Evolutionary conservation across 352 stramenopile genomes (phyloP), one percentile per base, ranked within the genome.

Genomic region (Pythium coloratum): DNA sequence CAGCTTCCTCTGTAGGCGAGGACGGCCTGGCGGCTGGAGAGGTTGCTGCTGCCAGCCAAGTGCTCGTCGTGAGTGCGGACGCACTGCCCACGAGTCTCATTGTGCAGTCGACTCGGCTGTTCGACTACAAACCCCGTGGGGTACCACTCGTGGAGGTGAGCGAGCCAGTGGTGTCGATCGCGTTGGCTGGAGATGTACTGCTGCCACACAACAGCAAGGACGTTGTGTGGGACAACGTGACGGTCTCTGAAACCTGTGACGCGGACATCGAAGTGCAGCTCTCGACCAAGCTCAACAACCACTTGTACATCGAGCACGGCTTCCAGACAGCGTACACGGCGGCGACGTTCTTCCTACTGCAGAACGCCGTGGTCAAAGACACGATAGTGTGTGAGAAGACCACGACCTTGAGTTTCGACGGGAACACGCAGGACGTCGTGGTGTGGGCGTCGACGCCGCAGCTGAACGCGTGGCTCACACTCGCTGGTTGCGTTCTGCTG

Each of bases 101-200:
- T 9, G 46, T 63, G n/a, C 28, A 14, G 20, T 51, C 49, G 47
- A 28, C 47, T 1, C 8, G 32, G 1, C 26, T 16, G 20, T 18
- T 40, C 16, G 50, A 24, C 9, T 44, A 44, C 12, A 44, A 18
- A 18, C 38, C 38, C 3, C 38, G 38, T 13, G 9, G 9, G 3
- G 38, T 44, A 18, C 4, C 38, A 20, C 64, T 66, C 18, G 62
- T 69, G 18, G 62, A 69, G 38, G 38, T 44, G 38, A 44, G 38
- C 13, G 38, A 44, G 3, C 38, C 13, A 44, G 10, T 13, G 38
- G 9, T 44, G 13, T 6, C 12, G 38, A 34, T 3, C n/a, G 26
- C 9, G 24, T 8, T 58, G 5, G 51, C 7, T 6, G 51, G 26
- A 20, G 51, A 40, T 16, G 24, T 40, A 3, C 51, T 58, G 24